Evolutionary conservation across 2,329 filamentous ascomycete species (phyloP).

Genomic region (Stemphylium vesicarium): DNA sequence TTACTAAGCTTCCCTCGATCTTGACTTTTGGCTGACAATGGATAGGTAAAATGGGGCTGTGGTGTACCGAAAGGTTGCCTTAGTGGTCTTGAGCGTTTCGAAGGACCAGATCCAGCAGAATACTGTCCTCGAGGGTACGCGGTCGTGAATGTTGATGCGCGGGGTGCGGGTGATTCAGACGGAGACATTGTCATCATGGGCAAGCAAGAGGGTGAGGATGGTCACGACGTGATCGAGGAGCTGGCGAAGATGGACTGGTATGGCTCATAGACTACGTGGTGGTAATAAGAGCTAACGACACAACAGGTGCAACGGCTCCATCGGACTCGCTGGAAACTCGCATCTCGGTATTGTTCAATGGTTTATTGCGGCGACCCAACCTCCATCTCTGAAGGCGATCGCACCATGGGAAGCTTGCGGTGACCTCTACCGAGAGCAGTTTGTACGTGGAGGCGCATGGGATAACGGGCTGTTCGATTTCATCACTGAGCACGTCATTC

Average conservation of each 20-base stretch:
- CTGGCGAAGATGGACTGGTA: slow-evolving; percentile 53
- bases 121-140: slow-evolving; percentile 42
- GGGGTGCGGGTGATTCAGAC: slow-evolving; percentile 40
- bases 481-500: slow-evolving; percentile 27
- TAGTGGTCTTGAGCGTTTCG: slow-evolving; percentile 48
- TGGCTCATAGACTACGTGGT: not conserved
- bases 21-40: not conserved
- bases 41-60: slow-evolving; percentile 9
- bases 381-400: slow-evolving; percentile 52
- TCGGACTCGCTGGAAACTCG: slow-evolving; percentile 51
- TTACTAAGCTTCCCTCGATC: not conserved
- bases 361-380: slow-evolving; percentile 52
- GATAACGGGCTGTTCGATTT: slow-evolving; percentile 11
- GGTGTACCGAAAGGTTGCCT: slow-evolving; percentile 12
- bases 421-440: slow-evolving; percentile 21
- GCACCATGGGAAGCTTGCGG: slow-evolving; percentile 57
- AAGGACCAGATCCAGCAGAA: slow-evolving; percentile 50
- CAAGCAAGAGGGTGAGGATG: slow-evolving; percentile 48
- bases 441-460: slow-evolving; percentile 20
- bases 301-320: slow-evolving; percentile 42
- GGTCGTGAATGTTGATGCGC: slow-evolving; percentile 38
- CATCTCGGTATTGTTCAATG: slow-evolving; percentile 51
- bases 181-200: slow-evolving; percentile 26
- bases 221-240: slow-evolving; percentile 54
- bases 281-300: not conserved